These are phyloP conservation scores for Emiliania huxleyi DNA, from an alignment of 78 protist genomes.

Conservation along the genomic window DNA sequence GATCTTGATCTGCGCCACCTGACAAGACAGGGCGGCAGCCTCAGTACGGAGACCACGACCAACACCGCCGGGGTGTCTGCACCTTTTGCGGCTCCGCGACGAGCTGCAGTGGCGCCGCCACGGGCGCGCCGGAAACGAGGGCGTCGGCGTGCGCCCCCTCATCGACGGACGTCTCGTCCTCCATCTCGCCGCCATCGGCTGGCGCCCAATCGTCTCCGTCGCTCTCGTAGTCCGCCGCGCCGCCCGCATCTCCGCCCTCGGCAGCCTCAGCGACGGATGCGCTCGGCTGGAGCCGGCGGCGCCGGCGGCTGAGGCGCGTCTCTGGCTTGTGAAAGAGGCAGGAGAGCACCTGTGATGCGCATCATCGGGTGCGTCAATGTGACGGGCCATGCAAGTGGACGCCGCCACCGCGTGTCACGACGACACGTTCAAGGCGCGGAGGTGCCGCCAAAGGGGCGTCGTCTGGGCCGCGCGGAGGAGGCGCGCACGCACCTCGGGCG, in stretches of 20 bases:
- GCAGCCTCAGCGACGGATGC: neutral
- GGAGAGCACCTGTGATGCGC: neutral
- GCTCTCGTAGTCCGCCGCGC: too few species aligned
- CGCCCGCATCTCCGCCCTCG: too few species aligned
- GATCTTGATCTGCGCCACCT: constrained; percentile 27
- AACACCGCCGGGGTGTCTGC: too few species aligned
- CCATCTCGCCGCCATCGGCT: too few species aligned
- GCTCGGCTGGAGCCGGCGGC: neutral
- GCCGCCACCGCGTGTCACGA: too few species aligned
- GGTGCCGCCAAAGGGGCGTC: neutral
- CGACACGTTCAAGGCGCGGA: too few species aligned
- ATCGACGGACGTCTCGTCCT: too few species aligned
- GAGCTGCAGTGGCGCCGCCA: neutral
- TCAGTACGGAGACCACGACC: neutral
- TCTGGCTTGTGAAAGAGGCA: neutral
- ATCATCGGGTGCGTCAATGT: too few species aligned
- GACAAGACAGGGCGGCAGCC: neutral
- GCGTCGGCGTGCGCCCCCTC: neutral
- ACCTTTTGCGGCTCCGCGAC: neutral
- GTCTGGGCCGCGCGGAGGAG: neutral
- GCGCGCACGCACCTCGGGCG: neutral
- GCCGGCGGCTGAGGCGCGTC: neutral
- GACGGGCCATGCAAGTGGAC: too few species aligned
- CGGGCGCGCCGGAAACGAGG: neutral
- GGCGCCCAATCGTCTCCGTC: too few species aligned